Conservation (phyloP, 805 yeast genomes). For the Millerozyma miso region DNA sequence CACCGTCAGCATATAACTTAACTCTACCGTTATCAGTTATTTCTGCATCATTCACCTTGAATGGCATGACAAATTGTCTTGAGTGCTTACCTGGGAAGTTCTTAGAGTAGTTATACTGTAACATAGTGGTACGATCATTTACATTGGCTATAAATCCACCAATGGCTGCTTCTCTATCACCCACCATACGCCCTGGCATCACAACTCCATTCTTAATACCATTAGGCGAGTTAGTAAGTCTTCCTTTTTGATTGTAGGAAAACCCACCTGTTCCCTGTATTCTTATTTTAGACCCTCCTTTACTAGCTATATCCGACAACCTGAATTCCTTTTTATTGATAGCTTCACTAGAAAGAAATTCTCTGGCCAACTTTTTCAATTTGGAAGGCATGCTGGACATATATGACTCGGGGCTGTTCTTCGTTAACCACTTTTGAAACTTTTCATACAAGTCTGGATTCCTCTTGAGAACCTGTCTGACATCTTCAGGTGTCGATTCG, state of each 20-base stretch:
- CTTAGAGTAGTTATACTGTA: constrained; percentile 37
- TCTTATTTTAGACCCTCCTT: constrained; percentile 12
- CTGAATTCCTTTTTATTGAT: constrained; percentile 18
- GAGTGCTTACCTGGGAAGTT: constrained; percentile 39
- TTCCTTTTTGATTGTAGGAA: constrained; percentile 64
- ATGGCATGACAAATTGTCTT: constrained; percentile 41
- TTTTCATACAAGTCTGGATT: constrained; percentile 47
- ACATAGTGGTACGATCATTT: constrained; percentile 31
- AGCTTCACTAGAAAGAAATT: constrained; percentile 23
- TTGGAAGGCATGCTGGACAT: constrained; percentile 20
- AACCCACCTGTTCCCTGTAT: constrained; percentile 75
- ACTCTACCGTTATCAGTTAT: constrained; percentile 33
- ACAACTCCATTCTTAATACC: constrained; percentile 55
- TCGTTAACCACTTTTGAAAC: constrained; percentile 52
- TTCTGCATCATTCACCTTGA: constrained; percentile 37
- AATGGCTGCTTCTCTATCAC: constrained; percentile 49
- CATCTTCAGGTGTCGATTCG: constrained; percentile 22
- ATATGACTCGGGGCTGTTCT: constrained; percentile 41
- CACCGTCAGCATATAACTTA: constrained; percentile 36
- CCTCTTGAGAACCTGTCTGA: constrained; percentile 30
- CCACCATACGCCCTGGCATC: constrained; percentile 66
- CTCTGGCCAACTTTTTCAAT: constrained; percentile 27
- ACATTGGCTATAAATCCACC: constrained; percentile 40
- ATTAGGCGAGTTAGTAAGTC: constrained; percentile 64
- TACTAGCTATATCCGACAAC: constrained; percentile 20